These are phyloP conservation scores for Malassezia cuniculi DNA, from an alignment of 1,284 basidiomycete genomes.

Conservation along the genomic window DNA sequence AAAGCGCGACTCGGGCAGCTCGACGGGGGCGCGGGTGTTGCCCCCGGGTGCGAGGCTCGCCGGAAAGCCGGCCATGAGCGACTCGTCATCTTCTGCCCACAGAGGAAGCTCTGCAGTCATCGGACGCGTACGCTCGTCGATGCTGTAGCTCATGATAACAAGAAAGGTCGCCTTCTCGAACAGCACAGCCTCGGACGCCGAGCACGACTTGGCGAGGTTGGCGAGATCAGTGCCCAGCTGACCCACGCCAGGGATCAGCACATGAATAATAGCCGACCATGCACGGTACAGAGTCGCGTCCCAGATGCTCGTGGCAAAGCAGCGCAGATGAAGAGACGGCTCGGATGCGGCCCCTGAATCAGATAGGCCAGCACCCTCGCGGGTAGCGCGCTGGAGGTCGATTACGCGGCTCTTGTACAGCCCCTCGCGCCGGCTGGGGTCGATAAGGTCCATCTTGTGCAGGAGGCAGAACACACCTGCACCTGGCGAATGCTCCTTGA, in stretches of 20 bases:
- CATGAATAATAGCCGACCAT: slow-evolving; percentile 94
- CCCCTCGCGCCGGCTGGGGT: slow-evolving; percentile 51
- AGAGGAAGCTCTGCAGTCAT: slow-evolving; percentile 2
- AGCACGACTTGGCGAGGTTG: slow-evolving; percentile 69
- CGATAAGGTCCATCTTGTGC: slow-evolving; percentile 81
- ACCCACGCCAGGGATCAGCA: slow-evolving; percentile 84
- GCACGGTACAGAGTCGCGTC: slow-evolving; percentile 96
- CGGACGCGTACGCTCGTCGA: not conserved
- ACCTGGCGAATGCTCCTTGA: slow-evolving; percentile 47
- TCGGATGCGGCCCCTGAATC: slow-evolving; percentile 51
- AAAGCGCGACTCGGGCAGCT: slow-evolving; percentile 67
- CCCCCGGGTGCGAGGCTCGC: slow-evolving; percentile 7
- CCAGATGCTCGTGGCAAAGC: slow-evolving; percentile 90
- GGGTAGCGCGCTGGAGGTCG: slow-evolving; percentile 31
- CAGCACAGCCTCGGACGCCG: slow-evolving; percentile 80
- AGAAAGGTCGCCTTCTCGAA: slow-evolving; percentile 97
- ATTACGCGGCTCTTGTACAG: slow-evolving; percentile 52
- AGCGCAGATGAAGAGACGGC: slow-evolving; percentile 43
- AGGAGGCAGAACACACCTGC: slow-evolving; percentile 79
- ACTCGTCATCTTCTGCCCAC: slow-evolving; percentile 1
- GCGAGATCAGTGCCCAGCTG: slow-evolving; percentile 73
- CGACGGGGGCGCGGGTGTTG: slow-evolving; percentile 37
- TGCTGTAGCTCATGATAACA: slow-evolving; percentile 55
- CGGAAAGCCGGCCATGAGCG: slow-evolving; percentile 4
- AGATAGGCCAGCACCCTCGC: slow-evolving; percentile 16